Evolutionary conservation across 768 basidiomycete genomes (phyloP).

Genomic region (Lactifluus rugatus): DNA sequence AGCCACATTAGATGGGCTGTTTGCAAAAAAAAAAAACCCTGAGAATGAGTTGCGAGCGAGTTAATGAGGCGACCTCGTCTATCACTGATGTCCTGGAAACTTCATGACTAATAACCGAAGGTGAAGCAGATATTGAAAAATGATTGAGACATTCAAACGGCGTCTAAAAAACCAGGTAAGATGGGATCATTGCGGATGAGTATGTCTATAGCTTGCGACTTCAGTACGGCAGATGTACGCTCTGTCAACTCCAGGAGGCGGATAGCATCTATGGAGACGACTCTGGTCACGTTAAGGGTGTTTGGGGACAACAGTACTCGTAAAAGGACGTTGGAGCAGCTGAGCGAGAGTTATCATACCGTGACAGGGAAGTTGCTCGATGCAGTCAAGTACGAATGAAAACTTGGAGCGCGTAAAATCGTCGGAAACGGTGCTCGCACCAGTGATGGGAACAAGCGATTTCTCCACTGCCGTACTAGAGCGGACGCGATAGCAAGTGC

Average conservation of each 20-base stretch:
- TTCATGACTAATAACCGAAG: constrained; percentile 65
- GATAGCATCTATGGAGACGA: constrained; percentile 57
- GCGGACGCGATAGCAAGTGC: constrained; percentile 46
- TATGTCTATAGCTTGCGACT: constrained; percentile 63
- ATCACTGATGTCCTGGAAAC: constrained; percentile 44
- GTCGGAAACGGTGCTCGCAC: constrained; percentile 8
- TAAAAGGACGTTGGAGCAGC: constrained; percentile 42
- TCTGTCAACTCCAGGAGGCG: constrained; percentile 86
- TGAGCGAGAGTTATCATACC: constrained; percentile 74
- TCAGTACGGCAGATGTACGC: constrained; percentile 80
- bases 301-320: neutral
- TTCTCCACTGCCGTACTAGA: constrained; percentile 19
- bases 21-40: constrained; percentile 69
- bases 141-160: constrained; percentile 66
- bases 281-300: constrained; percentile 22
- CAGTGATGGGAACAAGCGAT: constrained; percentile 7
- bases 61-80: constrained; percentile 43
- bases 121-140: constrained; percentile 53
- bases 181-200: constrained; percentile 65
- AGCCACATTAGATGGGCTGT: constrained; percentile 65
- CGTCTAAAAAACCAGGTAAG: constrained; percentile 61
- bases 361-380: constrained; percentile 77
- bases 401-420: constrained; percentile 48
- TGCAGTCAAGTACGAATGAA: constrained; percentile 65
- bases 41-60: constrained; percentile 80